Evolutionary conservation across 2,329 filamentous ascomycete genomes (phyloP), one percentile per base, ranked within the genome.

Genomic region (Phialophora verrucosa): DNA sequence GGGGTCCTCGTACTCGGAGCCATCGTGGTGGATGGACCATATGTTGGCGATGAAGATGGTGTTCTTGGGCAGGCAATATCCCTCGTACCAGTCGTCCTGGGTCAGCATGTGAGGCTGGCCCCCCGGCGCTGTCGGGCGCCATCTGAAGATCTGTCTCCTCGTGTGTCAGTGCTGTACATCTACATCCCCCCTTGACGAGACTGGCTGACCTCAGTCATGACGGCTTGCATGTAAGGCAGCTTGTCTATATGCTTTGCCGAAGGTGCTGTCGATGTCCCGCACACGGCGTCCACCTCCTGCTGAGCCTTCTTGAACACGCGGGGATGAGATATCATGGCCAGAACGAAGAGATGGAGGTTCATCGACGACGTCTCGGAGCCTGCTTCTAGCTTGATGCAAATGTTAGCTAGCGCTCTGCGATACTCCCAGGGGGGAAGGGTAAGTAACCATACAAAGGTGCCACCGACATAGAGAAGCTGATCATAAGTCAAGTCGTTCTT

Each of bases 151-250:
- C 70, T 72, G 62, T 47, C 25, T 20, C 53, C 53, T 12, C n/a
- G n/a, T 61, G 44, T 49, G 44, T 49, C 44, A 49, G 44, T 20
- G 32, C 2, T 11, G 32, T 35, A 11, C 4, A 31, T 2, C 7
- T n/a, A n/a, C n/a, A n/a, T n/a, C n/a, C n/a, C n/a, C 8, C 31
- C 31, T 17, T 20, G 44, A 49, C 2, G 12, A 14, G 27, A 27
- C 8, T 25, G 27, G 35, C 62, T 62, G 14, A 62, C 59, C 27
- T 66, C 64, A 1, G 35, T 62, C 53, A 66, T 62, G 20, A 62
- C 35, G 14, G 44, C 83, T 23, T 80, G 78, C 42, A 87, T 73
- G 69, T 87, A 88, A 0, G 84, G 84, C 7, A 88, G 72, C 1
- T 76, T 73, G 0, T 77, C 74, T n/a, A 79, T 77, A 70, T 88